phyloP scores from a whole-genome alignment of 1,139 yeast species.

The Starmera stellimalicola region DNA sequence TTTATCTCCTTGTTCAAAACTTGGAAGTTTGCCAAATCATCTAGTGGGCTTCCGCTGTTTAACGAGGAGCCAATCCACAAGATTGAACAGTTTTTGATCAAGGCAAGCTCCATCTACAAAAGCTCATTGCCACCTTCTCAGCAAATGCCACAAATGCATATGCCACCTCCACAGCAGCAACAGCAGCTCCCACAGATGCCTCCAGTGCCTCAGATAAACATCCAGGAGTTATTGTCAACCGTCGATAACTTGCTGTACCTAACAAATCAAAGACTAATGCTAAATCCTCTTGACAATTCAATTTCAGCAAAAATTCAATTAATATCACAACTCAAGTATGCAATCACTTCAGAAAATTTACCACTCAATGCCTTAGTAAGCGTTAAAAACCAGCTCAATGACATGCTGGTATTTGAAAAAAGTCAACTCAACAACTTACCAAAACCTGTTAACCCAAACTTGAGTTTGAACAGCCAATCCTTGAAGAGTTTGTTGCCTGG shows the following conservation, averaged over 20 bases:
- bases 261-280: conserved; percentile 27
- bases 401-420: conserved; percentile 17
- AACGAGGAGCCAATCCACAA: conserved; percentile 59
- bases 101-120: conserved; percentile 29
- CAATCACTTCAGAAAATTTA: conserved; percentile 24
- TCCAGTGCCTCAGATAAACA: conserved; percentile 2
- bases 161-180: conserved; percentile 8
- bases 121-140: conserved; percentile 1
- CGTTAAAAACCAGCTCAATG: conserved; percentile 32
- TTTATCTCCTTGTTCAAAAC: conserved; percentile 73
- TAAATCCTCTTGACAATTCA: conserved; percentile 28
- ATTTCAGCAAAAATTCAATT: conserved; percentile 22
- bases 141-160: conserved; percentile 10
- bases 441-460: not conserved
- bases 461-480: not conserved
- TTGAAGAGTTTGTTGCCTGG: not conserved
- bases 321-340: conserved; percentile 24
- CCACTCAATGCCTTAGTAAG: conserved; percentile 29
- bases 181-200: conserved; percentile 1
- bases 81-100: conserved; percentile 64
- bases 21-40: conserved; percentile 66
- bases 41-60: conserved; percentile 61
- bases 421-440: conserved; percentile 9
- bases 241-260: conserved; percentile 32
- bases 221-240: conserved; percentile 20